phyloP scores from a whole-genome alignment of 1,284 basidiomycete species.

The Cryptococcus amylolentus region DNA sequence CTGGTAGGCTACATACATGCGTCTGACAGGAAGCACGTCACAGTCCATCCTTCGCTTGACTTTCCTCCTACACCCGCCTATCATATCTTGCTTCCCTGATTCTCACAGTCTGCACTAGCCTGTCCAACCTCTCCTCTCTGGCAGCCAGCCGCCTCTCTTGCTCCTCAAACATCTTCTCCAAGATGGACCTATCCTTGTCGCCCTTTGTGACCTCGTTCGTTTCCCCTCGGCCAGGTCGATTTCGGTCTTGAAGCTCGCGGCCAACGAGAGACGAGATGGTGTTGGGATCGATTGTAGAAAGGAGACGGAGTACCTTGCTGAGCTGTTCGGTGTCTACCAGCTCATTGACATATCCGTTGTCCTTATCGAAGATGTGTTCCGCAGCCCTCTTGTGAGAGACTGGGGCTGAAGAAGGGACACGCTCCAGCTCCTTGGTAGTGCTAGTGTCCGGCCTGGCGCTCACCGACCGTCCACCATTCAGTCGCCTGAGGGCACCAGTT shows the following conservation, averaged over 20 bases:
- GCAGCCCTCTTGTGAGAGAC: neutral
- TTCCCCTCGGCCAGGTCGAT: neutral
- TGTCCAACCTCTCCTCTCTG: constrained; percentile 3
- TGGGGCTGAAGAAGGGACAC: neutral
- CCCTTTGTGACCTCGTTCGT: neutral
- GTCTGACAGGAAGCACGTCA: too few relatives aligned
- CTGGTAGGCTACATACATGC: too few relatives aligned
- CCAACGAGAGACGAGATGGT: neutral
- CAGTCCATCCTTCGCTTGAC: neutral
- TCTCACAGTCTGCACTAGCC: constrained; percentile 5
- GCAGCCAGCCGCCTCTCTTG: constrained; percentile 9
- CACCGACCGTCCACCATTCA: constrained; percentile 3
- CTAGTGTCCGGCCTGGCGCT: neutral
- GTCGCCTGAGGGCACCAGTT: constrained; percentile 17
- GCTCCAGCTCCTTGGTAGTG: neutral
- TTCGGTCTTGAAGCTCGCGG: neutral
- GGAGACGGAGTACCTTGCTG: constrained; percentile 1
- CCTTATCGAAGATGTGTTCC: neutral
- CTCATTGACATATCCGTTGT: neutral
- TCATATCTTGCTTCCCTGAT: constrained; percentile 6
- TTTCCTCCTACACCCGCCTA: neutral
- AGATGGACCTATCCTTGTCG: neutral
- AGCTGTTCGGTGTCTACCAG: neutral
- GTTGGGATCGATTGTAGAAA: constrained; percentile 1
- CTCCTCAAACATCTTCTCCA: constrained; percentile 6